Evolutionary conservation across 1,284 basidiomycete genomes (phyloP), one percentile per base, ranked within the genome.

Genomic region (Fomitopsis schrenkii): DNA sequence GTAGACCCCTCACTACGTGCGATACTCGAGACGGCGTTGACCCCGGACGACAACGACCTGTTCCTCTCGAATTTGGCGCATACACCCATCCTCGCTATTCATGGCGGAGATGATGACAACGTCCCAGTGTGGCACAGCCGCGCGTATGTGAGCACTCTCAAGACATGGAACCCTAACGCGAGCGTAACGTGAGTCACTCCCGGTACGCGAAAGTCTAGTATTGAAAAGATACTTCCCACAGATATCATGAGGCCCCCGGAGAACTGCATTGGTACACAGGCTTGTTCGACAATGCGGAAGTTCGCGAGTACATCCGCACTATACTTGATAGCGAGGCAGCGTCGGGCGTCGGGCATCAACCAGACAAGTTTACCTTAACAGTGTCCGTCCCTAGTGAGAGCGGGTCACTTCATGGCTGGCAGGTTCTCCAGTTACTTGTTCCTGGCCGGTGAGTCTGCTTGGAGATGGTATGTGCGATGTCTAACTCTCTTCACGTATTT

Each of bases 31-130:
- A 80, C 86, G 0, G 84, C 91, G 0, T 77, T 95, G 38, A 87
- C 88, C 0, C 84, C 89, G 9, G 94, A 94, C 69, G 91, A 95
- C 72, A 94, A 97, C 70, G 93, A 96, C 68, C 73, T 96, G 8
- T 90, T 93, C 75, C 69, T 93, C 9, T 85, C 88, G 5, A 97
- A 96, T 66, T 70, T 92, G 28, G 86, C 84, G 1, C 80, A 86
- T 38, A 86, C 81, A 0, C 87, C 89, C 0, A 76, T 94, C 2
- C 77, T 95, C 14, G 91, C 88, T 5, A 80, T 95, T 54, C 91
- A 95, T 66, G 94, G 93, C 10, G 88, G 86, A 0, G 75, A 76
- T 55, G 92, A 94, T 65, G 83, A 86, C 36, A 94, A 94, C 62
- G 92, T 94, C 6, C 91, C 92, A 2, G 81, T 84, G 0, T 93